Evolutionary conservation across 768 basidiomycete species (phyloP).

Genomic region (Coprinopsis strossmayeri): DNA sequence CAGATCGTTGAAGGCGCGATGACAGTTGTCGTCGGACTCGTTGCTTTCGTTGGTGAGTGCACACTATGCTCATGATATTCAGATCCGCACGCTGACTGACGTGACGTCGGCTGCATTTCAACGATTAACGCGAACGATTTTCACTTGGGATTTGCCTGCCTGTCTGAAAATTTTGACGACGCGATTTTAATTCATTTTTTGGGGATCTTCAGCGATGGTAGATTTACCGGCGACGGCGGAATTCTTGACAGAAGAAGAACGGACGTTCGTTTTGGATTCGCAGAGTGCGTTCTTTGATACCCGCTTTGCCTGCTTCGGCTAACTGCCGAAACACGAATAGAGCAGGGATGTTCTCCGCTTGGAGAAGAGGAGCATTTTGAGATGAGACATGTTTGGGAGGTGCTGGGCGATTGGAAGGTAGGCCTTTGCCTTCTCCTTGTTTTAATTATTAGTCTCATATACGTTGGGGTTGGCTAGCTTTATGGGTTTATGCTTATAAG

Average conservation of each 20-base stretch:
- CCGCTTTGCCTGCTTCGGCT: background rate
- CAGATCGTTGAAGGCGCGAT: constrained; percentile 60
- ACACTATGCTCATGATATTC: too few relatives aligned
- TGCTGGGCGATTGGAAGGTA: constrained; percentile 61
- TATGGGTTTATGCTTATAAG: constrained; percentile 54
- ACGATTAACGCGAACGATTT: too few relatives aligned
- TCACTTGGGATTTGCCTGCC: too few relatives aligned
- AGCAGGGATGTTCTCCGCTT: constrained; percentile 49
- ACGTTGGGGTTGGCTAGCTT: constrained; percentile 20
- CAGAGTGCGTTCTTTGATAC: constrained; percentile 36
- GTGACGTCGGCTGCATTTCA: too few relatives aligned
- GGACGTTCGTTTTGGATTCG: constrained; percentile 44
- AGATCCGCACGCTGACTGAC: too few relatives aligned
- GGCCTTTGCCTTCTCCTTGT: background rate
- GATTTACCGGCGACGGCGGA: constrained; percentile 55
- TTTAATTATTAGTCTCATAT: background rate
- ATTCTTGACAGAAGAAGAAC: constrained; percentile 58
- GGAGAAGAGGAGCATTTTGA: constrained; percentile 59
- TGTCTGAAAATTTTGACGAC: too few relatives aligned
- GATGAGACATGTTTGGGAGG: constrained; percentile 43
- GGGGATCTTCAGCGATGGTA: constrained; percentile 47
- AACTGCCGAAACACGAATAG: constrained; percentile 24
- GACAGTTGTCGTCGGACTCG: constrained; percentile 49
- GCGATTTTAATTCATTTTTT: too few relatives aligned
- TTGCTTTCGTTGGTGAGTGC: constrained; percentile 43